Evolutionary conservation across 192 early-diverging fungal species (phyloP).

Genomic region (Linnemannia hyalina): DNA sequence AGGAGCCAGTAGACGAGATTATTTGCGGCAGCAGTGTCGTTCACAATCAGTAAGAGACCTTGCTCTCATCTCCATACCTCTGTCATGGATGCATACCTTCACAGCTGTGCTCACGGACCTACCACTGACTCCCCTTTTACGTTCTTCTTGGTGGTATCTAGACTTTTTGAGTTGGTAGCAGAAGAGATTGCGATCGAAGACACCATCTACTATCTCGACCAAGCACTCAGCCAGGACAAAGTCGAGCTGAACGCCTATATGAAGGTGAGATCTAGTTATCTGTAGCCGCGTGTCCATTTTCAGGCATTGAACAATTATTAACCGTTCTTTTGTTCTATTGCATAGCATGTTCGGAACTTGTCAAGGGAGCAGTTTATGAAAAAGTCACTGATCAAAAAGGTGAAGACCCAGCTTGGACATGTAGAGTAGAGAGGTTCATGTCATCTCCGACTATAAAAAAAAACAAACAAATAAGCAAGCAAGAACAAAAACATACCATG

Average conservation of each 20-base stretch:
- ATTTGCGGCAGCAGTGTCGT: conserved; percentile 73
- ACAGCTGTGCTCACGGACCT: neutral
- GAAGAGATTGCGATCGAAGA: conserved; percentile 94
- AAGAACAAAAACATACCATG: neutral
- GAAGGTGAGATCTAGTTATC: conserved; percentile 67
- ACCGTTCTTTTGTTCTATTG: neutral
- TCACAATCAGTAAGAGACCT: conserved; percentile 72
- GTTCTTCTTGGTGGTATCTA: conserved; percentile 64
- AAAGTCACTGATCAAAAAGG: conserved; percentile 80
- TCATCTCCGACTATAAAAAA: conserved; percentile 9
- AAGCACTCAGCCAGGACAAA: conserved; percentile 81
- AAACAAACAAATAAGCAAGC: neutral
- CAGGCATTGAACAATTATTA: neutral
- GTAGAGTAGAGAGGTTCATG: conserved; percentile 9
- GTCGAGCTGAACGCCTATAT: conserved; percentile 82
- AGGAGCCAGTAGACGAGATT: conserved; percentile 74
- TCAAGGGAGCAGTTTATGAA: conserved; percentile 93
- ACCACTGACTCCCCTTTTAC: conserved; percentile 12
- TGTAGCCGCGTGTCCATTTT: neutral
- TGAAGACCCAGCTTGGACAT: conserved; percentile 60
- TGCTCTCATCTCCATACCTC: neutral
- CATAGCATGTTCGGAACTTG: conserved; percentile 79
- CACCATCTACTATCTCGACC: conserved; percentile 84
- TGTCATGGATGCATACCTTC: neutral
- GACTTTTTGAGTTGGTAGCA: conserved; percentile 88